Evolutionary conservation across 228 moss, liverwort and hornwort genomes (phyloP), one percentile per base, ranked within the genome.

Genomic region (Sphagnum magellanicum): DNA sequence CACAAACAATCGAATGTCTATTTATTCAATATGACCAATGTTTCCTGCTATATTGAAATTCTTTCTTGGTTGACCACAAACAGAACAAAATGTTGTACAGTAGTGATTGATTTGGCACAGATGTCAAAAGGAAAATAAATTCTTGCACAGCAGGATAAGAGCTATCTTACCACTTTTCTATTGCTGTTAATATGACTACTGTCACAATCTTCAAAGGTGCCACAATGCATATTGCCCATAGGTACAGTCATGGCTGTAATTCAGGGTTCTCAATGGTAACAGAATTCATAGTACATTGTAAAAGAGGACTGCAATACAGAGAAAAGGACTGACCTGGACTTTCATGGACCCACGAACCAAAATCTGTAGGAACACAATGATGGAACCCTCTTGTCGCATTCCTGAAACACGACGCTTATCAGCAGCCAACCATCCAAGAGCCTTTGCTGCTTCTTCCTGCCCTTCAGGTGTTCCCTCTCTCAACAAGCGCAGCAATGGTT

Each of bases 361-460:
- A 10, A 79, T 76, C 52, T 79, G 82, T 6, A 67, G 67, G 73
- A 82, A 82, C 16, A 66, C 82, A 61, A 72, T 67, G 49, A 79
- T 68, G 15, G 79, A 78, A 58, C 82, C 78, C 7, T 76, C 75
- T 46, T 63, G 60, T 57, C 78, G 74, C 78, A 78, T 78, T 48
- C 63, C 66, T 63, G 48, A 66, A 8, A 79, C 73, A 52, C 76
- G 70, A 63, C 79, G 72, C 50, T 48, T 53, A 6, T 76, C 79
- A 2, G 11, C 52, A 16, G 79, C 82, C 57, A 82, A 70, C 55
- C 52, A 58, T 57, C 82, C 82, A 62, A 82, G 70, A 51, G 79
- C 82, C 16, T 53, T 79, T 58, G 79, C 82, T 59, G 82, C 75
- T 50, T 78, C 75, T 47, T 82, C 79, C 69, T 82, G 82, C 50